phyloP scores from a whole-genome alignment of 805 yeast genomes.

The Saccharomycopsis vini region DNA sequence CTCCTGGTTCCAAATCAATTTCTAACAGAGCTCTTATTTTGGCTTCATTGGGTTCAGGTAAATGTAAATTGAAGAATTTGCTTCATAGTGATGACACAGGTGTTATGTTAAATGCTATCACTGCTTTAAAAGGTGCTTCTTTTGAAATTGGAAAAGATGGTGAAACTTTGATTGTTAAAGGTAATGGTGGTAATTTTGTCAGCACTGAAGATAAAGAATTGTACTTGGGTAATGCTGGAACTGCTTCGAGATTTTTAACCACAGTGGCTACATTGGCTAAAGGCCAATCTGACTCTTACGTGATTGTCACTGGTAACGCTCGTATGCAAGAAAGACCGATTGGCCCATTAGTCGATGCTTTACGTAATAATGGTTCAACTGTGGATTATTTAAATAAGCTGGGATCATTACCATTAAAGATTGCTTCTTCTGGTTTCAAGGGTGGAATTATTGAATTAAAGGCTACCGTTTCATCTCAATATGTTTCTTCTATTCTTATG shows the following conservation, averaged over 20 bases:
- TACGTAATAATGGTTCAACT: slow-evolving; percentile 67
- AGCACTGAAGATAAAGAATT: slow-evolving; percentile 56
- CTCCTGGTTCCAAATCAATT: slow-evolving; percentile 97
- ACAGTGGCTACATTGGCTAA: slow-evolving; percentile 83
- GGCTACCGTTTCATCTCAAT: slow-evolving; percentile 95
- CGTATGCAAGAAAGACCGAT: slow-evolving; percentile 97
- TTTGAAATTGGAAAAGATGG: slow-evolving; percentile 52
- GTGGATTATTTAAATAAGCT: slow-evolving; percentile 61
- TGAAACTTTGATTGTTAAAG: slow-evolving; percentile 74
- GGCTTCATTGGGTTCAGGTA: slow-evolving; percentile 86
- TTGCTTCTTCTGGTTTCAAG: slow-evolving; percentile 56
- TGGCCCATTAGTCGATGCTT: slow-evolving; percentile 91
- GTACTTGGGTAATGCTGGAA: slow-evolving; percentile 95
- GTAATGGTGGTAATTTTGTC: slow-evolving; percentile 72
- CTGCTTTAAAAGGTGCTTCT: slow-evolving; percentile 66
- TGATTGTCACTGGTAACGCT: slow-evolving; percentile 82
- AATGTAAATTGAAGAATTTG: slow-evolving; percentile 73
- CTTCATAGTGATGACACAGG: slow-evolving; percentile 95
- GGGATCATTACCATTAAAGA: slow-evolving; percentile 81
- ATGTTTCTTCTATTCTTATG: slow-evolving; percentile 92
- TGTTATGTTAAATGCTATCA: slow-evolving; percentile 85
- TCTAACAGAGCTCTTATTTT: slow-evolving; percentile 89
- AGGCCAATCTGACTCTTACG: slow-evolving; percentile 34
- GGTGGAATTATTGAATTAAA: slow-evolving; percentile 93
- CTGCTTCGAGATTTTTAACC: slow-evolving; percentile 91